Evolutionary conservation across 2,329 filamentous ascomycete species (phyloP).

Genomic region (Aspergillus niger): DNA sequence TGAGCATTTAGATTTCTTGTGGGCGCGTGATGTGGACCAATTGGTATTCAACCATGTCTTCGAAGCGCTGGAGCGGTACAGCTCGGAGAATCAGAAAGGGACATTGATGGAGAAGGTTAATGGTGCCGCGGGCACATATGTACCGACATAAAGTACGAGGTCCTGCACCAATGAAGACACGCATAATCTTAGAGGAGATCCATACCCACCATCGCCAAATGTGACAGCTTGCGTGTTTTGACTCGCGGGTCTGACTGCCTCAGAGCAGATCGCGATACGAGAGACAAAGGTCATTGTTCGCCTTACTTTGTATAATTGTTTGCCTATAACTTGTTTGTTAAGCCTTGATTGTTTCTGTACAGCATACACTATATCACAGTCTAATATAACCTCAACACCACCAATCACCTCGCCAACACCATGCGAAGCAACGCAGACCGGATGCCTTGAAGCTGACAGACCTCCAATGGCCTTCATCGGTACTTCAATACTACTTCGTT

Average conservation of each 20-base stretch:
- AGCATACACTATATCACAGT: not conserved
- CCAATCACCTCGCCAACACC: not conserved
- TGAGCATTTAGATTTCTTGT: constrained; percentile 95
- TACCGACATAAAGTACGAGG: constrained; percentile 1
- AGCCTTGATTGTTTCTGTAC: not conserved
- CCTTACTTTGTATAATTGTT: not conserved
- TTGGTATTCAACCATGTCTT: constrained; percentile 92
- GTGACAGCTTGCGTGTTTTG: not conserved
- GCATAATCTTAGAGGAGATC: not conserved
- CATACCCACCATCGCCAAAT: not conserved
- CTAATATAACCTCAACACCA: not conserved
- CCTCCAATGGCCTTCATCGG: not conserved
- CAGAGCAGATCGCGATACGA: not conserved
- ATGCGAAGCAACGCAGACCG: not conserved
- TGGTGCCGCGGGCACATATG: constrained; percentile 11
- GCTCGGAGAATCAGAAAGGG: constrained; percentile 9
- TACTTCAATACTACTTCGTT: not conserved
- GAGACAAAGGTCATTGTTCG: not conserved
- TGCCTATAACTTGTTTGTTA: not conserved
- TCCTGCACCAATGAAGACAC: not conserved
- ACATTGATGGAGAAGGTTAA: constrained; percentile 12
- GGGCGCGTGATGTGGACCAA: constrained; percentile 80
- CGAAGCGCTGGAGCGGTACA: constrained; percentile 74
- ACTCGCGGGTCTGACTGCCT: not conserved
- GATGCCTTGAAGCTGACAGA: not conserved